Evolutionary conservation across 2,329 filamentous ascomycete genomes (phyloP).

Genomic region (Tetracladium maxilliforme): DNA sequence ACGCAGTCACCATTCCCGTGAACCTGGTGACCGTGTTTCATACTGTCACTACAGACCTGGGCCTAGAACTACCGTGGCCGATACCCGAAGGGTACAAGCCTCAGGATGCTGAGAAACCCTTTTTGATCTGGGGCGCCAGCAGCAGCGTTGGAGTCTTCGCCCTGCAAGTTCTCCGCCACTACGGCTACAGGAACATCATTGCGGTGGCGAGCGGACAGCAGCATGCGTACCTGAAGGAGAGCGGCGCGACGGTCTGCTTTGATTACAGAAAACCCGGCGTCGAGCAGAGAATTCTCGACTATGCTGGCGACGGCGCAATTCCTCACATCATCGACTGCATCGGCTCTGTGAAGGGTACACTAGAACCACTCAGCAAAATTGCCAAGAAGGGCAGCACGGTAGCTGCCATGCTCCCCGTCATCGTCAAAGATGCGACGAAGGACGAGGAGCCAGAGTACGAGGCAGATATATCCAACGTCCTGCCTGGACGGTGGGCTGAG

Average conservation of each 20-base stretch:
- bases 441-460: slow-evolving; percentile 32
- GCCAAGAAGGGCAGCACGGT: slow-evolving; percentile 32
- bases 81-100: slow-evolving; percentile 3
- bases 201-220: slow-evolving; percentile 12
- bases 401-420: slow-evolving; percentile 44
- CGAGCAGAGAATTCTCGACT: slow-evolving; percentile 6
- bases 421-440: slow-evolving; percentile 33
- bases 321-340: slow-evolving; percentile 41
- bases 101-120: slow-evolving; percentile 12
- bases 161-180: slow-evolving; percentile 29
- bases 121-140: slow-evolving; percentile 19
- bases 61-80: slow-evolving; percentile 40
- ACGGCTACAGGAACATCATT: slow-evolving; percentile 32
- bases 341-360: slow-evolving; percentile 27
- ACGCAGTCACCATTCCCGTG: slow-evolving; percentile 34
- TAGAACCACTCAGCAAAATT: slow-evolving; percentile 33
- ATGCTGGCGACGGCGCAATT: slow-evolving; percentile 13
- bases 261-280: slow-evolving; percentile 14
- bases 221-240: slow-evolving; percentile 12
- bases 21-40: slow-evolving; percentile 48
- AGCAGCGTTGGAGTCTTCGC: slow-evolving; percentile 16
- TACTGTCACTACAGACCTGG: slow-evolving; percentile 31
- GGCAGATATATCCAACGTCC: slow-evolving; percentile 30
- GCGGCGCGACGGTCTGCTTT: slow-evolving; percentile 13
- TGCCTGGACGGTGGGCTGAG: slow-evolving; percentile 28